Evolutionary conservation across 1,284 basidiomycete species (phyloP).

Genomic region (Melampsora larici-populina): DNA sequence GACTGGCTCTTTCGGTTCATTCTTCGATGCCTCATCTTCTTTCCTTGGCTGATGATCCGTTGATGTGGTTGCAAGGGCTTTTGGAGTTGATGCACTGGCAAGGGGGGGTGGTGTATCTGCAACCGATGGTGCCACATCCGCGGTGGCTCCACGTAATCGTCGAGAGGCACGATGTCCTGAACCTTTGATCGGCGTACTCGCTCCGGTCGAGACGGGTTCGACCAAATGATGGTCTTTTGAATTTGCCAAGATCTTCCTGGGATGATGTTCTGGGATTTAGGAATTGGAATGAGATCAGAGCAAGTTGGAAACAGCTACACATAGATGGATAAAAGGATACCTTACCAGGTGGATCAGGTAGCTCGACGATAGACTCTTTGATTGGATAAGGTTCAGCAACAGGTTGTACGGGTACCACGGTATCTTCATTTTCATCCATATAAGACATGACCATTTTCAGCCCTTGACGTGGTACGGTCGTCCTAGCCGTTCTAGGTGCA

Average conservation of each 20-base stretch:
- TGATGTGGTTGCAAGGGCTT: not conserved
- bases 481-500: conserved; percentile 83
- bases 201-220: not conserved
- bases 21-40: not conserved
- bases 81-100: not conserved
- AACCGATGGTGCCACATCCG: conserved; percentile 17
- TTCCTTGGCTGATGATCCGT: not conserved
- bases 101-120: conserved; percentile 22
- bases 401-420: conserved; percentile 58
- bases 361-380: conserved; percentile 61
- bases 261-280: not conserved
- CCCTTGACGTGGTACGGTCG: conserved; percentile 54
- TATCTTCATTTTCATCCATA: conserved; percentile 46
- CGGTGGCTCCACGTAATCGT: conserved; percentile 39
- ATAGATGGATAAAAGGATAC: conserved; percentile 53
- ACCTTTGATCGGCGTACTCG: conserved; percentile 33
- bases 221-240: not conserved
- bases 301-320: not conserved
- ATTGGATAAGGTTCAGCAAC: conserved; percentile 66
- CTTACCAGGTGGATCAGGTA: conserved; percentile 77
- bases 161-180: conserved; percentile 34
- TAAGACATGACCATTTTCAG: conserved; percentile 61
- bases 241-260: not conserved
- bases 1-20: not conserved
- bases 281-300: conserved; percentile 8